Base-by-base conservation (phyloP, 176 grass and related monocot genomes). In the Tillandsia fasciculata region DNA sequence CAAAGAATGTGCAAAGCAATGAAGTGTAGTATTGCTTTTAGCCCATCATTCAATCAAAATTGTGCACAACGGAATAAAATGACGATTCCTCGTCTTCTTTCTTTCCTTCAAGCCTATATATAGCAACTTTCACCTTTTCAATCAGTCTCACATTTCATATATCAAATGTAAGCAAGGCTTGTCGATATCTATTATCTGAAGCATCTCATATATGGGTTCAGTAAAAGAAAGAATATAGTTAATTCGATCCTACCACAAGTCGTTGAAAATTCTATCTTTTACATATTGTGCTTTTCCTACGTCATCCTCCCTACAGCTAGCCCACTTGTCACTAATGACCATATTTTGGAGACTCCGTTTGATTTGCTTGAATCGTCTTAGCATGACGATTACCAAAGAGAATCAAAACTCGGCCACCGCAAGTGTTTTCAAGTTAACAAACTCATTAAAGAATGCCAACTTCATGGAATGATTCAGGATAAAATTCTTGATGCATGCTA, bases 391-490 rank as follows among this genome's bases (percentile, higher is more conserved):
- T 8, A 42, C 14, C 17, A 24, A 74, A 3, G 71, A 50, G 63
- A 68, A 69, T 14, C 64, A 2, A 33, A 29, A 74, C 8, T 68
- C 26, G 8, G 10, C 78, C 47, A 80, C 26, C 11, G 57, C 50
- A 52, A 80, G 63, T 12, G 74, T 56, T 80, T 24, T 80, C 24
- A 80, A 61, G 50, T 59, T 73, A n/a, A 73, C 53, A 58, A 63
- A 57, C n/a, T 81, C 23, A 29, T 75, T 81, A 29, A 59, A 63
- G 29, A 81, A 11, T 49, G 22, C 42, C 28, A 66, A 51, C 7
- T 17, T 20, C 65, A 69, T 75, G 1, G 52, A 66, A 66, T 69
- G 64, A 10, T 56, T 74, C 42, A 63, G 70, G 29, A 33, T 33
- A 33, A 33, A 33, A 73, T 70, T 66, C 12, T 48, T 64, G 14